Base-by-base conservation (phyloP, 1,139 yeast species). In the Protomyces inundatus region DNA sequence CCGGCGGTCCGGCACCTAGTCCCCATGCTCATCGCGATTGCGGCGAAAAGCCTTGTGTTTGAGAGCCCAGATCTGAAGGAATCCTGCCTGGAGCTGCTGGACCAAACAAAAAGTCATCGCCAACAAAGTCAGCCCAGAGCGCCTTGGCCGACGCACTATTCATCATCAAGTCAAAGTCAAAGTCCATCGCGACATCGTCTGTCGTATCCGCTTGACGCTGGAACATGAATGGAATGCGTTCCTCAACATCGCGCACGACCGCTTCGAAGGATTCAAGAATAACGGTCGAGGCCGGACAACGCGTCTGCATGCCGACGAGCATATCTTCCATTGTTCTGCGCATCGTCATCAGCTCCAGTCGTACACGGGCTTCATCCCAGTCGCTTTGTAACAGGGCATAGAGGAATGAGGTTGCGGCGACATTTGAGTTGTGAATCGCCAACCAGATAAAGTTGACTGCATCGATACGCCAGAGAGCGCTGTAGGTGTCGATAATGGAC, bases 371-470 rank as follows among this genome's bases (percentile, higher is more conserved):
- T 12, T 34, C 40, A 12, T 36, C 36, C n/a, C 52, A 45, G 16
- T 42, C 32, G 33, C 48, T 42, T 23, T 60, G 58, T 16, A 54
- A 23, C 33, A 53, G 39, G 4, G 64, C 64, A 48, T 60, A 60
- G 23, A 60, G 55, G 40, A 45, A 60, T 35, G 58, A 53, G 35
- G 57, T 48, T 4, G 56, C 96, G 0, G 96, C 93, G 87, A 88
- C 86, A 72, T 89, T 89, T 64, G 89, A 77, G 73, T 89, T 90
- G 73, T 90, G 95, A 1, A 90, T 93, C 0, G 95, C 95, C 0
- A 91, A 93, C 97, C 97, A 90, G 0, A 97, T 89, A 74, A 88
- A 90, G 73, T 90, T 90, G 67, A 90, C 81, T 55, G 83, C 79
- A 69, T 82, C 83, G 40, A 80, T 80, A 30, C 77, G 74, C 68